These are phyloP conservation scores for Penicillium sp. DNA, from an alignment of 2,329 filamentous ascomycete species.

Conservation along the genomic window DNA sequence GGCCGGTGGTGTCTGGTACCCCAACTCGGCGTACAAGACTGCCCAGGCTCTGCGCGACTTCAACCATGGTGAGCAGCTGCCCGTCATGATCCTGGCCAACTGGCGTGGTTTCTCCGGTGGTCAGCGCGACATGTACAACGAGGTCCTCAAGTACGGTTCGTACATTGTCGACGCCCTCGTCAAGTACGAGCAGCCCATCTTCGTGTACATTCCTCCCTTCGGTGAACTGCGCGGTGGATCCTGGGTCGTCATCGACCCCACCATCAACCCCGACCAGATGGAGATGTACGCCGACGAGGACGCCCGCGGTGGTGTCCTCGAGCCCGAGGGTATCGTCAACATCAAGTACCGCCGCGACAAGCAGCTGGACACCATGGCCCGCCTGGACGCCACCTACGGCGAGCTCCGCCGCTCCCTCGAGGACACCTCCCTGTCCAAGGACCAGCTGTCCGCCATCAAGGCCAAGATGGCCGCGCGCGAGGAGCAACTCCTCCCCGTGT, in stretches of 20 bases:
- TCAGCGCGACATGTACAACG: slow-evolving; percentile 99
- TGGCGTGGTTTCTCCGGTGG: slow-evolving; percentile 99
- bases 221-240: slow-evolving; percentile 98
- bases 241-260: slow-evolving; percentile 98
- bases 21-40: slow-evolving; percentile 99
- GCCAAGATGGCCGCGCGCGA: slow-evolving; percentile 83
- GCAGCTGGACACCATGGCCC: slow-evolving; percentile 96
- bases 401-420: slow-evolving; percentile 79
- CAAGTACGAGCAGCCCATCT: slow-evolving; percentile 98
- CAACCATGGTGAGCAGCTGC: slow-evolving; percentile 97
- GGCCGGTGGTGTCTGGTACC: slow-evolving; percentile 99
- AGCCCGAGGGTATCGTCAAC: slow-evolving; percentile 96
- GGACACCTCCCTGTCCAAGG: slow-evolving; percentile 70
- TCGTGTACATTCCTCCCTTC: slow-evolving; percentile 97
- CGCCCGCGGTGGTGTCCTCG: slow-evolving; percentile 92
- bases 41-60: slow-evolving; percentile 98
- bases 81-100: slow-evolving; percentile 98
- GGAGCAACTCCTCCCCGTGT: slow-evolving; percentile 87
- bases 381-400: slow-evolving; percentile 83
- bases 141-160: slow-evolving; percentile 98
- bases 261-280: slow-evolving; percentile 95
- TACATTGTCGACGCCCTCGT: slow-evolving; percentile 98
- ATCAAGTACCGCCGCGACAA: slow-evolving; percentile 99
- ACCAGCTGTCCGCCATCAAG: slow-evolving; percentile 80
- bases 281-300: slow-evolving; percentile 99